Conservation (phyloP, 805 yeast genomes). For the Barnettozyma siamensis region DNA sequence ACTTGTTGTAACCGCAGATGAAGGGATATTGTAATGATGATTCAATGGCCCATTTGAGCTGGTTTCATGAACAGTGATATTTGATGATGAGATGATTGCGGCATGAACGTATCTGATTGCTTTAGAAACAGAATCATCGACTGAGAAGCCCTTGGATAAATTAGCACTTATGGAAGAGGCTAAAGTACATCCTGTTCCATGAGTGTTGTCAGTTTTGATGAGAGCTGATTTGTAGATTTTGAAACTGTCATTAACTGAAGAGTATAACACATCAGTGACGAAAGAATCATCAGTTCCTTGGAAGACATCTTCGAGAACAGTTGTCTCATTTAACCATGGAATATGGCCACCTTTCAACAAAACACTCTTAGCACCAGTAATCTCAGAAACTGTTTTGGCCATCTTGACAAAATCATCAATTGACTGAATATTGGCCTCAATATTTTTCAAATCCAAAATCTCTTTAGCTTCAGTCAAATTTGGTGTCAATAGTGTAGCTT, state of each 20-base stretch:
- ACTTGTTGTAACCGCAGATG: neutral
- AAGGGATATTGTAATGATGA: slow-evolving; percentile 42
- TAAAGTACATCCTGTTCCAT: slow-evolving; percentile 90
- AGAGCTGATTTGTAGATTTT: slow-evolving; percentile 43
- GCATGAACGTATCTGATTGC: slow-evolving; percentile 63
- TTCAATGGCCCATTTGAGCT: slow-evolving; percentile 62
- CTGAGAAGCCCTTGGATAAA: slow-evolving; percentile 47
- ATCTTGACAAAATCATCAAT: slow-evolving; percentile 36
- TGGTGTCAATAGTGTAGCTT: slow-evolving; percentile 67
- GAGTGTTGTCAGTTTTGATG: slow-evolving; percentile 50
- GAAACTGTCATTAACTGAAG: slow-evolving; percentile 30
- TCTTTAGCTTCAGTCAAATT: slow-evolving; percentile 61
- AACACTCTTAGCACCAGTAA: slow-evolving; percentile 43
- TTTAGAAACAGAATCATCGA: slow-evolving; percentile 45
- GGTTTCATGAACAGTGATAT: slow-evolving; percentile 38
- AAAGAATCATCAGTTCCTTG: slow-evolving; percentile 17
- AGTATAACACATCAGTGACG: slow-evolving; percentile 51
- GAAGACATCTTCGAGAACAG: slow-evolving; percentile 13
- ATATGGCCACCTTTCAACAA: slow-evolving; percentile 80
- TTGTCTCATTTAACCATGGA: slow-evolving; percentile 31
- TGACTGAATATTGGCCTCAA: slow-evolving; percentile 24
- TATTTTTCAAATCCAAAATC: slow-evolving; percentile 30
- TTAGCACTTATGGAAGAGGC: slow-evolving; percentile 77
- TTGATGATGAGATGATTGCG: slow-evolving; percentile 45
- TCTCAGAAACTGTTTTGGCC: slow-evolving; percentile 34